These are phyloP conservation scores for Paracoccidioides brasiliensis DNA, from an alignment of 2,329 filamentous ascomycete species.

Conservation along the genomic window DNA sequence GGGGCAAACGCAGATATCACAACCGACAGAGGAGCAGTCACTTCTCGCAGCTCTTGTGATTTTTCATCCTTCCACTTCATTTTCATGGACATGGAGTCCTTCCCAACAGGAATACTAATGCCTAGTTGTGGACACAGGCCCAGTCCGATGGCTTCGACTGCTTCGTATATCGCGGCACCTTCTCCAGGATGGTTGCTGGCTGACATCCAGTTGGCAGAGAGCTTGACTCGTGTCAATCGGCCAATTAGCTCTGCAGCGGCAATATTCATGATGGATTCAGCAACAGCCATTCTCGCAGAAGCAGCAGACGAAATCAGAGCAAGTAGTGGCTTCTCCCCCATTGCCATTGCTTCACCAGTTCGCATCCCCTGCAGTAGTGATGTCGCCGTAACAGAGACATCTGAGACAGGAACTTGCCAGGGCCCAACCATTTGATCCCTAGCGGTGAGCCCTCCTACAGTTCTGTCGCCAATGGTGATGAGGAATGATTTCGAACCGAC, in stretches of 20 bases:
- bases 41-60: conserved; percentile 59
- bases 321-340: conserved; percentile 83
- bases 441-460: conserved; percentile 75
- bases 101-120: conserved; percentile 88
- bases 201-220: conserved; percentile 98
- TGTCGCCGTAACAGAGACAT: conserved; percentile 84
- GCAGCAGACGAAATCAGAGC: conserved; percentile 81
- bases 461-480: conserved; percentile 90
- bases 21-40: conserved; percentile 81
- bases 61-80: conserved; percentile 74
- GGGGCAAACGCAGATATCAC: conserved; percentile 84
- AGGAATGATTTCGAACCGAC: conserved; percentile 97
- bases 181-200: conserved; percentile 89
- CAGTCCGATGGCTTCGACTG: conserved; percentile 84
- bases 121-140: conserved; percentile 83
- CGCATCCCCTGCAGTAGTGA: conserved; percentile 59
- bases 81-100: conserved; percentile 99
- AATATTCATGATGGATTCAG: conserved; percentile 84
- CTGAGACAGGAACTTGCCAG: conserved; percentile 88
- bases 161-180: conserved; percentile 82
- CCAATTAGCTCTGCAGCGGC: conserved; percentile 65
- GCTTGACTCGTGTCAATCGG: conserved; percentile 63
- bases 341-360: conserved; percentile 91
- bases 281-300: conserved; percentile 92
- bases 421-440: conserved; percentile 93